Conservation (phyloP, 331 rosid genomes). For the Acacia pycnantha region DNA sequence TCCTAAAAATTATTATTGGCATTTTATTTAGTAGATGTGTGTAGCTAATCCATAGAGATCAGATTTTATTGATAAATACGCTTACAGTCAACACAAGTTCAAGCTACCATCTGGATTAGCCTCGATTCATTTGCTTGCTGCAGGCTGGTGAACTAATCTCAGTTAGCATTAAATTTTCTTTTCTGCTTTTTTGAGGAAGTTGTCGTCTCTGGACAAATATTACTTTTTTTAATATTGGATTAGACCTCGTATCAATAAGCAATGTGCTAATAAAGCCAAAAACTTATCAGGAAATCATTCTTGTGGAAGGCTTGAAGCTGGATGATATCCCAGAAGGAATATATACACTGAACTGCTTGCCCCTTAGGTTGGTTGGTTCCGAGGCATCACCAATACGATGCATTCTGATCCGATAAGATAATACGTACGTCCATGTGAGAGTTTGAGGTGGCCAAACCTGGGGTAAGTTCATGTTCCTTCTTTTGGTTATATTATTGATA, state of each 20-base stretch:
- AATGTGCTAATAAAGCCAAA: conserved; percentile 20
- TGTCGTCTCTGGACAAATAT: conserved; percentile 6
- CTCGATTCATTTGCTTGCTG: neutral
- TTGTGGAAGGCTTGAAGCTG: conserved; percentile 87
- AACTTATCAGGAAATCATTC: conserved; percentile 77
- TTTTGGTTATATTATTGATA: neutral
- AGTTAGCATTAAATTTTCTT: conserved; percentile 2
- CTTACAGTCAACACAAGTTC: neutral
- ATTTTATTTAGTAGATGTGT: neutral
- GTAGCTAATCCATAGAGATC: neutral
- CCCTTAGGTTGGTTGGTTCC: conserved; percentile 81
- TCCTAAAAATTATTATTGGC: neutral
- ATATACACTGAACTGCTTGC: conserved; percentile 76
- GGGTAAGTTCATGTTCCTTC: neutral
- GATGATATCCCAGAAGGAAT: conserved; percentile 66
- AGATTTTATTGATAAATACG: neutral
- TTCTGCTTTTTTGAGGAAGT: neutral
- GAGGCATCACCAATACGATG: conserved; percentile 95
- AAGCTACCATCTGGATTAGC: neutral
- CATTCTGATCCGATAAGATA: conserved; percentile 54
- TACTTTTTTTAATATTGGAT: neutral
- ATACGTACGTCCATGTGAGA: neutral
- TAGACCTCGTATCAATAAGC: neutral
- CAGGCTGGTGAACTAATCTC: conserved; percentile 13
- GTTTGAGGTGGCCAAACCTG: conserved; percentile 16